Conservation (phyloP, 73 alveolate genomes). For the Stentor coeruleus region DNA sequence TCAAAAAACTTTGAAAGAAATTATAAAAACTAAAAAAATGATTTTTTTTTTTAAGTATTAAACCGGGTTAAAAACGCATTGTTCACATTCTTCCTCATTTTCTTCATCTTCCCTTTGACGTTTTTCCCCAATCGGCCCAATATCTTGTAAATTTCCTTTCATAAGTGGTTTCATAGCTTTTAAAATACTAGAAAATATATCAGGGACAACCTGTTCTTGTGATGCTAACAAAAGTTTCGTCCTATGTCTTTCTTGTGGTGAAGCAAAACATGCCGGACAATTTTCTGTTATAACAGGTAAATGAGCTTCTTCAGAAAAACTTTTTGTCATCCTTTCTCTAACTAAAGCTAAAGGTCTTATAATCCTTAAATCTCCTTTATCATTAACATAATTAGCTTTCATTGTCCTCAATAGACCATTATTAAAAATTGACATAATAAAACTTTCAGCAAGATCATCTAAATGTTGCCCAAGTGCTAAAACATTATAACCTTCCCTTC, state of each 20-base stretch:
- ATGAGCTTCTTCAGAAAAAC: conserved; percentile 67
- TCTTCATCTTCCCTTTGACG: conserved; percentile 9
- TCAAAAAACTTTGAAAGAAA: too few species aligned
- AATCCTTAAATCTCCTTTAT: conserved; percentile 91
- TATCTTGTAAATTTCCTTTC: conserved; percentile 22
- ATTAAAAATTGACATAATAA: conserved; percentile 94
- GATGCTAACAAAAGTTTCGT: conserved; percentile 82
- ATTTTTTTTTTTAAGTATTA: too few species aligned
- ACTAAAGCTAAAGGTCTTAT: conserved; percentile 95
- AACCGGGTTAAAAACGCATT: conserved; percentile 21
- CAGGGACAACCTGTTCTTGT: conserved; percentile 83
- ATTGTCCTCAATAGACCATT: conserved; percentile 94
- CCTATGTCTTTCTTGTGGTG: conserved; percentile 97
- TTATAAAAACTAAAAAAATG: too few species aligned
- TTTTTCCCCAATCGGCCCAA: conserved; percentile 9
- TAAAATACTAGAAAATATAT: conserved; percentile 54
- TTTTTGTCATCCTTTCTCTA: conserved; percentile 89
- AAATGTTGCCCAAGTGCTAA: conserved; percentile 95
- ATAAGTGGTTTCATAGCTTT: conserved; percentile 35
- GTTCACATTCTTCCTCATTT: conserved; percentile 24
- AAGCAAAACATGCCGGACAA: conserved; percentile 99
- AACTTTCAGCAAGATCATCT: conserved; percentile 98
- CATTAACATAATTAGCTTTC: conserved; percentile 90
- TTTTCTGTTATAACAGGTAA: conserved; percentile 96
- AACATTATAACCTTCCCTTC: conserved; percentile 87